Base-by-base conservation (phyloP, 2,329 filamentous ascomycete genomes). In the Xylogone sp. region DNA sequence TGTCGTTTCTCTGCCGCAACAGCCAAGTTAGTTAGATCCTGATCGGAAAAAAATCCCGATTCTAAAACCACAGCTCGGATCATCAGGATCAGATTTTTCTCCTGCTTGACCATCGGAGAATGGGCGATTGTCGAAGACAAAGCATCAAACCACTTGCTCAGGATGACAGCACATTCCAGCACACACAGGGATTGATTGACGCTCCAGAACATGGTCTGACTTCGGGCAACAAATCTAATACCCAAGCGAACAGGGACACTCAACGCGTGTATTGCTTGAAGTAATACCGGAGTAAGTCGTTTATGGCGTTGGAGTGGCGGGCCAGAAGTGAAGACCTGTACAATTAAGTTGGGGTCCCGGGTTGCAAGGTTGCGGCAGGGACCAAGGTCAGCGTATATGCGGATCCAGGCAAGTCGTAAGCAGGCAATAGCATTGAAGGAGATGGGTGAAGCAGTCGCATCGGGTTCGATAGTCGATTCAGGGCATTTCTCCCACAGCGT, bases 191-290 rank as follows among this genome's bases (percentile, higher is more conserved):
- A 82, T 64, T 83, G 77, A 56, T 84, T 79, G 61, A 84, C 45
- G 61, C 80, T 83, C 81, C 81, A 83, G 62, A 83, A 78, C 1
- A 78, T 70, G 2, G 79, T 81, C 65, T 83, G 83, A 4, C 79
- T 79, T 56, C 78, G 75, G 42, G 81, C 80, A 45, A 84, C 79
- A 57, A 82, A 84, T 58, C 81, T 82, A 19, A 84, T 80, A 0
- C 81, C 81, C 13, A 76, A 73, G 63, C 84, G 85, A 53, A 86
- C 81, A 21, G 85, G 71, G 71, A 87, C 83, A 3, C 83, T 84
- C 31, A 89, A 69, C 0, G 85, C 84, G 62, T 88, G 85, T 22
- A 85, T 81, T 1, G 83, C 82, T 59, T 88, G 85, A 22, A 86
- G 76, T 0, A 88, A 78, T 1, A 84, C 85, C 44, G 83, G 73